These are phyloP conservation scores for Cryptococcus sp. DNA, from an alignment of 1,284 basidiomycete genomes.

Conservation along the genomic window DNA sequence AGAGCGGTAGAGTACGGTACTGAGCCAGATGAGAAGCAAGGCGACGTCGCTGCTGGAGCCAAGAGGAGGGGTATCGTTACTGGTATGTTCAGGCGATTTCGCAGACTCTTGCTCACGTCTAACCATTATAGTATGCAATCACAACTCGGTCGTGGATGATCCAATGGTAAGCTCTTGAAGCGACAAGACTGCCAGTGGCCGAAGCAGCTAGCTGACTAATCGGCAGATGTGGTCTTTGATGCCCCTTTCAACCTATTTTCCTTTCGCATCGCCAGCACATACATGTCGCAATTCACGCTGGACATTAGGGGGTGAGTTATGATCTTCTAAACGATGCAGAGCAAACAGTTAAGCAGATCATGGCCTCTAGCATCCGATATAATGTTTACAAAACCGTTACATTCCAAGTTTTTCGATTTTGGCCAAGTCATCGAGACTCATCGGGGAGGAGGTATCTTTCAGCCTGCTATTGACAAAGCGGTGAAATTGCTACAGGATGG, in stretches of 20 bases:
- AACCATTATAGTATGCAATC: constrained; percentile 73
- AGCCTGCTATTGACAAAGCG: constrained; percentile 79
- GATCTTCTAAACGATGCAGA: not conserved
- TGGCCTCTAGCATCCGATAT: constrained; percentile 72
- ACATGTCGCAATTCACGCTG: constrained; percentile 47
- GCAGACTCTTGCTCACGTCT: not conserved
- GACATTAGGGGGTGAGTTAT: constrained; percentile 46
- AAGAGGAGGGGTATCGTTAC: constrained; percentile 73
- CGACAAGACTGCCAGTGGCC: not conserved
- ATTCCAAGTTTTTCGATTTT: constrained; percentile 78
- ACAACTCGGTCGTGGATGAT: constrained; percentile 70
- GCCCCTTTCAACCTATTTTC: constrained; percentile 64
- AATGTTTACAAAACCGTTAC: constrained; percentile 88
- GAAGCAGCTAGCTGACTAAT: constrained; percentile 55
- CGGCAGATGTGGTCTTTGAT: constrained; percentile 80
- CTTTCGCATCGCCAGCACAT: constrained; percentile 38
- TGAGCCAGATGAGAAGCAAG: not conserved
- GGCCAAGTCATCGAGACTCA: constrained; percentile 95
- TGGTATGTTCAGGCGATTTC: constrained; percentile 56
- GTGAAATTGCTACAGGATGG: constrained; percentile 77
- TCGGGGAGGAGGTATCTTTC: constrained; percentile 85
- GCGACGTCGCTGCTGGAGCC: constrained; percentile 9
- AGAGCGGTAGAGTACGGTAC: constrained; percentile 19
- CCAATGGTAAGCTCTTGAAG: constrained; percentile 46
- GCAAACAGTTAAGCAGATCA: not conserved